Conservation (phyloP, 2,329 filamentous ascomycete species). For the Pseudocercospora fijiensis region DNA sequence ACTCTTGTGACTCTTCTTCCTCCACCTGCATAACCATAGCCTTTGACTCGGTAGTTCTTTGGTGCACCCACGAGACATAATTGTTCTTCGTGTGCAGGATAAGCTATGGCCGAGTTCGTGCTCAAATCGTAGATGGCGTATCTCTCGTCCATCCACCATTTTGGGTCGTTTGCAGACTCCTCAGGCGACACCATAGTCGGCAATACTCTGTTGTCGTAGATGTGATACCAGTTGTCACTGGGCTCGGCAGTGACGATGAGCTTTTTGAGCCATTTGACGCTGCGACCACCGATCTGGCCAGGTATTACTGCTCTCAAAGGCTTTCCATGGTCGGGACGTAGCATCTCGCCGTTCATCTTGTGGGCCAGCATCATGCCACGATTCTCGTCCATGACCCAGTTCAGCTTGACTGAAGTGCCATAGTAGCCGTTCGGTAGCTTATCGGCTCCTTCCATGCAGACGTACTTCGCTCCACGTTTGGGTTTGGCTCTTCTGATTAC, state of each 20-base stretch:
- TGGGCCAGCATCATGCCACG: constrained; percentile 83
- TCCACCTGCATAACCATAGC: constrained; percentile 87
- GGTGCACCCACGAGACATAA: constrained; percentile 52
- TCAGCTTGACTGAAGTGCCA: constrained; percentile 82
- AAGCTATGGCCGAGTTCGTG: constrained; percentile 78
- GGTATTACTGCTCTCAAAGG: constrained; percentile 81
- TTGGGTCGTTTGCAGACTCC: constrained; percentile 68
- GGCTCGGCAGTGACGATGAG: constrained; percentile 75
- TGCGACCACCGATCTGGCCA: constrained; percentile 86
- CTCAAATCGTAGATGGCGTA: constrained; percentile 93
- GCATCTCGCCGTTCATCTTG: constrained; percentile 81
- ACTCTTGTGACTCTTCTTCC: constrained; percentile 80
- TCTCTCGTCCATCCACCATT: constrained; percentile 83
- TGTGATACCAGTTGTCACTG: constrained; percentile 93
- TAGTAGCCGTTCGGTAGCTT: constrained; percentile 83
- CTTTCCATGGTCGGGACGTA: constrained; percentile 81
- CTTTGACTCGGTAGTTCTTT: constrained; percentile 64
- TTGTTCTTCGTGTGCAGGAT: constrained; percentile 74
- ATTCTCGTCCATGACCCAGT: constrained; percentile 82
- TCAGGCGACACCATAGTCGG: constrained; percentile 85
- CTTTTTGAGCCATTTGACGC: constrained; percentile 87
- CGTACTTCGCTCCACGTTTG: constrained; percentile 68
- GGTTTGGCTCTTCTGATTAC: constrained; percentile 68
- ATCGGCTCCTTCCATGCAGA: constrained; percentile 90
- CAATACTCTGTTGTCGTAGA: constrained; percentile 87